phyloP scores from a whole-genome alignment of 192 early-diverging fungal genomes.

The Spizellomyces sp. region DNA sequence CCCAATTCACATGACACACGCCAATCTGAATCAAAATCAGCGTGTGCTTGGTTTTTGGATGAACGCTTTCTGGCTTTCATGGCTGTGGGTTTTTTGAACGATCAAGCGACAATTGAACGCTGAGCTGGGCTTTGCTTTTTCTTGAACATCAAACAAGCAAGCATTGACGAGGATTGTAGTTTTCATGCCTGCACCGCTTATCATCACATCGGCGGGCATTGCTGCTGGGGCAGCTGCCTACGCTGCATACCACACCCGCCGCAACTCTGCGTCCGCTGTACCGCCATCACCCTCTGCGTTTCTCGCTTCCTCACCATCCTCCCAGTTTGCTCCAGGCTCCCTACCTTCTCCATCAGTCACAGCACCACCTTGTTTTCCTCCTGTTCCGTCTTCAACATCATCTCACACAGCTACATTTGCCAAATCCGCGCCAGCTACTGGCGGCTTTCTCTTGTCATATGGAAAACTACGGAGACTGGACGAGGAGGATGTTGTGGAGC shows the following conservation, averaged over 20 bases:
- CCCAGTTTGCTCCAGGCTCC: neutral
- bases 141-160: neutral
- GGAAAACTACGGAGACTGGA: no score
- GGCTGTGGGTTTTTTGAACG: neutral
- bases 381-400: no score
- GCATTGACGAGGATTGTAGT: neutral
- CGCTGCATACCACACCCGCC: neutral
- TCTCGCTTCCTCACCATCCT: neutral
- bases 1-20: neutral
- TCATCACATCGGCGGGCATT: neutral
- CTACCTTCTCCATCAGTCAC: no score
- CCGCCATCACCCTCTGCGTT: neutral
- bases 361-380: no score
- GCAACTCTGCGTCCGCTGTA: neutral
- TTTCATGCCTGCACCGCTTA: constrained; percentile 4
- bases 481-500: no score
- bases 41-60: neutral
- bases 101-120: neutral
- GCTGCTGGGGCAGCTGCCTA: neutral
- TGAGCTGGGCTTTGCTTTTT: neutral
- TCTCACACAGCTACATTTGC: no score
- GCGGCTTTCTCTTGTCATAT: no score
- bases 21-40: neutral
- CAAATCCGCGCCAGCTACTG: no score
- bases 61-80: neutral